Base-by-base conservation (phyloP, 257 asterid genomes). In the Solanum tarijense region DNA sequence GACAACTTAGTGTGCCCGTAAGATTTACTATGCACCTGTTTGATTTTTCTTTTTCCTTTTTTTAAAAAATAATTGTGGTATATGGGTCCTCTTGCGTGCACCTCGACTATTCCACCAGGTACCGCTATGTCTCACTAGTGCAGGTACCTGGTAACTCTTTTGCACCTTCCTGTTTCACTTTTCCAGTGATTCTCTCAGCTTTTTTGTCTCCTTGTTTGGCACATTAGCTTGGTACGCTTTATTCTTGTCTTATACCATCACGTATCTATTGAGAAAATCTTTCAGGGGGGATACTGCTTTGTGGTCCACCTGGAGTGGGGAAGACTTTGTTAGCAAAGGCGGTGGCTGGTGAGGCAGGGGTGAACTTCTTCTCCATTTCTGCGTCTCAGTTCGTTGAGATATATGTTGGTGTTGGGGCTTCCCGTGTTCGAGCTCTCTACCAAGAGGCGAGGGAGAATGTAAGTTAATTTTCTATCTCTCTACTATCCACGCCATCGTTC, bases 231-330 rank as follows among this genome's bases (percentile, higher is more conserved):
- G 55, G 41, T 66, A 12, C 72, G 23, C 83, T 13, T 79, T 65
- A 31, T 83, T 41, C 68, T 27, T 66, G 21, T 87, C 74, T 76
- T 87, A 48, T 85, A 88, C 73, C 84, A 82, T 68, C 48, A 69
- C 86, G 52, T 88, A 35, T 55, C 66, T 81, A 31, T 46, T 85
- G 82, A 27, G 66, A 73, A 69, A 69, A 88, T 83, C 82, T 89
- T 86, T 89, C 95, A 97, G 99, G 98, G 79, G 98, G 99, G 84
- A 97, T 95, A 93, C 98, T 95, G 88, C 98, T 97, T 85, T 97
- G 98, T 93, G 99, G 99, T 14, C 98, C 99, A 43, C 99, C 99
- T 13, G 99, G 99, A 73, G 99, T 97, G 85, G 99, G 98, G 92
- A 97, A 97, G 95, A 97, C 99, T 68, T 91, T 97, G 86, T 91